Evolutionary conservation across 768 basidiomycete species (phyloP).

Genomic region (Tephrocybe sp.): DNA sequence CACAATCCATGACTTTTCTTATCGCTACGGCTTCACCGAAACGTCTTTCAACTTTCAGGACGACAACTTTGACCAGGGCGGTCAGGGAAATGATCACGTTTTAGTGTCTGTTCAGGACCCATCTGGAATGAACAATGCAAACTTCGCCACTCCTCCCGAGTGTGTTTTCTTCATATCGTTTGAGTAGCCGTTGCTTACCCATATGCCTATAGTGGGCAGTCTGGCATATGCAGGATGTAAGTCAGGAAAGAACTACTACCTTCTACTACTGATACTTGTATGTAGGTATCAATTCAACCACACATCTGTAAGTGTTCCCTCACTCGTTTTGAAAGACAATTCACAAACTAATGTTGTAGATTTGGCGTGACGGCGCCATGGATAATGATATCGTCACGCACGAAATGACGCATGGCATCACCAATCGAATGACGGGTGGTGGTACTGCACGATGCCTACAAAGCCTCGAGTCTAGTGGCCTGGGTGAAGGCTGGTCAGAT

Average conservation of each 20-base stretch:
- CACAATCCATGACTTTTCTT: slow-evolving; percentile 46
- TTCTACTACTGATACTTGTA: too few species aligned
- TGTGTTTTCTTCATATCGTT: slow-evolving; percentile 15
- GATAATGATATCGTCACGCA: slow-evolving; percentile 38
- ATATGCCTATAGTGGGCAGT: slow-evolving; percentile 20
- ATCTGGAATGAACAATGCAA: slow-evolving; percentile 37
- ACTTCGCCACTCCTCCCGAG: slow-evolving; percentile 39
- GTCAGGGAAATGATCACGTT: slow-evolving; percentile 45
- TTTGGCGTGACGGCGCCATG: slow-evolving; percentile 47
- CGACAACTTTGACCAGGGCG: slow-evolving; percentile 49
- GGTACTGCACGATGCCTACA: slow-evolving; percentile 50
- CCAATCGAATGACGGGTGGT: too few species aligned
- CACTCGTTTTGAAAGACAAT: neutral
- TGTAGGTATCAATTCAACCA: too few species aligned
- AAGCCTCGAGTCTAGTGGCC: slow-evolving; percentile 51
- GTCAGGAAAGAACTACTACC: too few species aligned
- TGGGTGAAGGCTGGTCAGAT: too few species aligned
- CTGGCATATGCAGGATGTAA: slow-evolving; percentile 29
- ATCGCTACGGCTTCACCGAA: slow-evolving; percentile 56
- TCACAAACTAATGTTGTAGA: neutral
- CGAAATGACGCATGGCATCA: slow-evolving; percentile 46
- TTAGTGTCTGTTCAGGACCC: slow-evolving; percentile 46
- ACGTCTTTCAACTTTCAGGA: slow-evolving; percentile 55
- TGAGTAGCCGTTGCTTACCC: neutral
- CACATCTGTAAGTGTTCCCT: slow-evolving; percentile 7